Conservation (phyloP, 371 early-diverging fungal species). For the Mortierella sp. region DNA sequence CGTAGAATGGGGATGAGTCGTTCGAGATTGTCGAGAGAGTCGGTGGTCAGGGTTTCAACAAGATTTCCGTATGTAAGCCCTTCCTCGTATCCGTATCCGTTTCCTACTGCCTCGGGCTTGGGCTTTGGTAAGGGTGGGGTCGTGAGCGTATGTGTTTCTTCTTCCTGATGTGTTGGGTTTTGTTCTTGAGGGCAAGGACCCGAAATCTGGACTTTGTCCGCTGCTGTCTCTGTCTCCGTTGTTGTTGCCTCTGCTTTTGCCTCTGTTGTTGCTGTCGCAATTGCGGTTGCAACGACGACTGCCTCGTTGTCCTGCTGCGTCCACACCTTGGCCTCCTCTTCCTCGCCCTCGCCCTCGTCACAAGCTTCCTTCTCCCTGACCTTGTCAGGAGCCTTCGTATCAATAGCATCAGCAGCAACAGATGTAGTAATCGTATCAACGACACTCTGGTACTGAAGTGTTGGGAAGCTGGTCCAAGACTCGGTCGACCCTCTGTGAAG, state of each 20-base stretch:
- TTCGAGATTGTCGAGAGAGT: conserved; percentile 44
- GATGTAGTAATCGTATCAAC: not conserved
- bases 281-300: not conserved
- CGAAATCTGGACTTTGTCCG: not conserved
- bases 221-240: not conserved
- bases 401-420: not conserved
- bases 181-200: not conserved
- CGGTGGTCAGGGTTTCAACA: conserved; percentile 33
- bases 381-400: not conserved
- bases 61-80: conserved; percentile 21
- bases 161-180: not conserved
- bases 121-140: not conserved
- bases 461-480: conserved; percentile 43
- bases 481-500: conserved; percentile 36
- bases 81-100: not conserved
- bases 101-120: not conserved
- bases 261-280: not conserved
- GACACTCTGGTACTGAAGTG: not conserved
- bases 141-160: not conserved
- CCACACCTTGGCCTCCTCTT: not conserved
- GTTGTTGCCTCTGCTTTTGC: not conserved
- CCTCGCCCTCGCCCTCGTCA: not conserved
- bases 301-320: not conserved
- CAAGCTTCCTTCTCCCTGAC: not conserved
- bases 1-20: conserved; percentile 19